Conservation (phyloP, 2,329 filamentous ascomycete species). For the Alternaria atra region DNA sequence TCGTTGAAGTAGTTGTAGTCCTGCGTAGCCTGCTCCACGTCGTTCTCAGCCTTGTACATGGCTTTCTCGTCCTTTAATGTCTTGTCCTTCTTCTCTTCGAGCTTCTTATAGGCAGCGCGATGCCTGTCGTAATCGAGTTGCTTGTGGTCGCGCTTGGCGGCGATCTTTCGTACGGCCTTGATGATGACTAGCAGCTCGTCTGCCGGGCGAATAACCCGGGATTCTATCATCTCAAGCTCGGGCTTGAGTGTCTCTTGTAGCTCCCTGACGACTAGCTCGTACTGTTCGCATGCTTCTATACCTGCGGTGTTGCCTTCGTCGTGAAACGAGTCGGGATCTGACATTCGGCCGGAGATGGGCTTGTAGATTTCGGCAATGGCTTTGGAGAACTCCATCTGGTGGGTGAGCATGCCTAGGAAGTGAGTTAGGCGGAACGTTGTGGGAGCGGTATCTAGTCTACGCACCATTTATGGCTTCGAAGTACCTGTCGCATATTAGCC, state of each 20-base stretch:
- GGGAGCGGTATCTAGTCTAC: conserved; percentile 19
- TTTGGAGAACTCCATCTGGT: conserved; percentile 98
- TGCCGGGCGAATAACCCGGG: conserved; percentile 86
- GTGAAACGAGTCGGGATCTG: conserved; percentile 84
- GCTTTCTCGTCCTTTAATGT: conserved; percentile 96
- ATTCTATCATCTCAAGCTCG: conserved; percentile 97
- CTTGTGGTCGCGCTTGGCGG: conserved; percentile 93
- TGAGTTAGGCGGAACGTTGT: conserved; percentile 25
- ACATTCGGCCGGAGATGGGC: conserved; percentile 94
- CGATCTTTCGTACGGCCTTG: conserved; percentile 91
- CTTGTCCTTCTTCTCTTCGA: conserved; percentile 98
- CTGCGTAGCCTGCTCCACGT: conserved; percentile 89
- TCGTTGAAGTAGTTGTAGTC: conserved; percentile 99
- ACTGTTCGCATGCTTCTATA: conserved; percentile 95
- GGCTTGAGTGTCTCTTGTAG: conserved; percentile 87
- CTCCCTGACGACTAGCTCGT: conserved; percentile 88
- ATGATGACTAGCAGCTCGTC: conserved; percentile 94
- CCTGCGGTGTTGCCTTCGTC: conserved; percentile 90
- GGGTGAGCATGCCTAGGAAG: conserved; percentile 79
- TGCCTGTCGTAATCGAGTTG: conserved; percentile 95
- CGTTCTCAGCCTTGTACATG: conserved; percentile 92
- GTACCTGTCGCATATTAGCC: conserved; percentile 64
- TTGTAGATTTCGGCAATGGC: conserved; percentile 97
- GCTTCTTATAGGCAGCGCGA: conserved; percentile 83
- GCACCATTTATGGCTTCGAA: conserved; percentile 92